These are phyloP conservation scores for Ramaria rubella DNA, from an alignment of 768 basidiomycete genomes.

Conservation along the genomic window DNA sequence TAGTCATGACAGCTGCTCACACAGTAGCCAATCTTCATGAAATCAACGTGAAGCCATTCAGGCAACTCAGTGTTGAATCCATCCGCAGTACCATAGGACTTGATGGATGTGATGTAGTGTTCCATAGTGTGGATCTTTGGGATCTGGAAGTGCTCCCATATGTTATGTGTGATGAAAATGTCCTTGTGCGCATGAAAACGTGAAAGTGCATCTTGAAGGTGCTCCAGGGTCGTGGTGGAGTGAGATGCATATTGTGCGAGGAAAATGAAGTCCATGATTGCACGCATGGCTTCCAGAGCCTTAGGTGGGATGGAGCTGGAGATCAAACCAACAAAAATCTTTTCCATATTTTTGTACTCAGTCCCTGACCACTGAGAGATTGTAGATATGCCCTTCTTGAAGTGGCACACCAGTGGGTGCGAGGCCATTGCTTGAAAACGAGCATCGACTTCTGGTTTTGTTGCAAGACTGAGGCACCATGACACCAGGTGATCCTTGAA, in stretches of 20 bases:
- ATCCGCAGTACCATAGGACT: conserved; percentile 9
- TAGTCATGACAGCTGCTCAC: conserved; percentile 12
- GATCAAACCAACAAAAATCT: conserved; percentile 29
- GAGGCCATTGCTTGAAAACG: conserved; percentile 14
- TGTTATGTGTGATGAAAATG: conserved; percentile 23
- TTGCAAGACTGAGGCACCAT: no score
- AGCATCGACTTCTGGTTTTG: conserved; percentile 15
- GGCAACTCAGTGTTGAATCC: conserved; percentile 17
- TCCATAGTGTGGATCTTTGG: conserved; percentile 29
- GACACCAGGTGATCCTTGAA: no score
- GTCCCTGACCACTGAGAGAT: conserved; percentile 39
- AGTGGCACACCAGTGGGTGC: conserved; percentile 22
- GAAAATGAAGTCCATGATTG: conserved; percentile 32
- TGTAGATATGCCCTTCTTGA: conserved; percentile 36
- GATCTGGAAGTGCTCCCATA: conserved; percentile 28
- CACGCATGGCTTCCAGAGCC: conserved; percentile 20
- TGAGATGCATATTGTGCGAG: conserved; percentile 25
- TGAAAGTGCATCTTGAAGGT: conserved; percentile 19
- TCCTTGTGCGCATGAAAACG: conserved; percentile 26
- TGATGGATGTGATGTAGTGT: conserved; percentile 15
- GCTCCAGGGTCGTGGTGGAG: conserved; percentile 20
- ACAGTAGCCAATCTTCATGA: conserved; percentile 19
- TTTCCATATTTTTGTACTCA: conserved; percentile 34
- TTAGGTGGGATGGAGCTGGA: conserved; percentile 18
- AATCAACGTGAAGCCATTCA: no score